phyloP scores from a whole-genome alignment of 371 early-diverging fungal species.

The Syncephalastrum racemosum region DNA sequence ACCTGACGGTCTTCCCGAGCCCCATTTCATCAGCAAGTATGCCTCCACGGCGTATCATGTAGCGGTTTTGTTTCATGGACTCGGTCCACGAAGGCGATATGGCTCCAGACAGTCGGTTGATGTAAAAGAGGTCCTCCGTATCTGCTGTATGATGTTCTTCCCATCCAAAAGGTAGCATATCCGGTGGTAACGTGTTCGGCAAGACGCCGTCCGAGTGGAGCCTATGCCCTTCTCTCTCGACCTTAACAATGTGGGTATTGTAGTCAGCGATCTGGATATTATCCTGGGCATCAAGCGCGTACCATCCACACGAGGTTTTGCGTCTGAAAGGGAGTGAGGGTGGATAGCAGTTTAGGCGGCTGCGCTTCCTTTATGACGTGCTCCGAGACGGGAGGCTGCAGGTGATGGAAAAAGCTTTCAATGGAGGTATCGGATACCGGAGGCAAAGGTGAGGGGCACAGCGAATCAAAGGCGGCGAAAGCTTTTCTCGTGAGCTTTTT shows the following conservation, averaged over 20 bases:
- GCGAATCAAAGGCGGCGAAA: conserved; percentile 1
- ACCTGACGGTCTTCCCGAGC: conserved; percentile 72
- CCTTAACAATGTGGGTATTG: not conserved
- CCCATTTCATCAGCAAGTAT: conserved; percentile 59
- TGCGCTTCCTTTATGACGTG: conserved; percentile 7
- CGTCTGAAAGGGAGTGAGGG: conserved; percentile 34
- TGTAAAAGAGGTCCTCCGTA: conserved; percentile 7
- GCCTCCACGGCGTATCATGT: conserved; percentile 36
- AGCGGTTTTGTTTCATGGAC: conserved; percentile 3
- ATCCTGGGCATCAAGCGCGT: not conserved
- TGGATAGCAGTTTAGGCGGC: conserved; percentile 15
- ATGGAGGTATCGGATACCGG: conserved; percentile 6
- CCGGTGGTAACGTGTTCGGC: not conserved
- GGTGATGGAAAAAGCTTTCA: conserved; percentile 22
- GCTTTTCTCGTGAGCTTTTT: not conserved
- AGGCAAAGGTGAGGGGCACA: not conserved
- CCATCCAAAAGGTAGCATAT: conserved; percentile 18
- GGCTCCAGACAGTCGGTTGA: conserved; percentile 14
- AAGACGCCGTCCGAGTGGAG: not conserved
- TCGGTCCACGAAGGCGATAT: conserved; percentile 1
- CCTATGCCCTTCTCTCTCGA: conserved; percentile 25
- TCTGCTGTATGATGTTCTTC: conserved; percentile 4
- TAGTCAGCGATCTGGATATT: not conserved
- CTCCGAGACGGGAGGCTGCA: conserved; percentile 29
- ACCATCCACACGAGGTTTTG: conserved; percentile 47